phyloP scores from a whole-genome alignment of 2,329 filamentous ascomycete species.

The Venturia nashicola region DNA sequence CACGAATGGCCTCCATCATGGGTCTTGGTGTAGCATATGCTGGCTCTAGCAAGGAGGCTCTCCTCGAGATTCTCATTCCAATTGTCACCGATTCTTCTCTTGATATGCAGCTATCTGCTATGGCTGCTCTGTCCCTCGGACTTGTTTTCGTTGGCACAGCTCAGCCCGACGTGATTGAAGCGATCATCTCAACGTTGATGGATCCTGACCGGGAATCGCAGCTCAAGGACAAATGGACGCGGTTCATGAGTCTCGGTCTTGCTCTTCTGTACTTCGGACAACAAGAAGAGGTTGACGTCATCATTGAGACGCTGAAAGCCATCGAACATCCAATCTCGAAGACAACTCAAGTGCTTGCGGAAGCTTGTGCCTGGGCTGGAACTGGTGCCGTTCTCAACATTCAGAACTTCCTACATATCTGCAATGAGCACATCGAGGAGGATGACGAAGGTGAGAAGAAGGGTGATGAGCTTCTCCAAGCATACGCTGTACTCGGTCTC shows the following conservation, averaged over 20 bases:
- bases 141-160: conserved; percentile 88
- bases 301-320: conserved; percentile 90
- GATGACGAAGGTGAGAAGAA: conserved; percentile 41
- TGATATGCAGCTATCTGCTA: conserved; percentile 91
- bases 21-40: conserved; percentile 90
- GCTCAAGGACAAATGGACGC: conserved; percentile 95
- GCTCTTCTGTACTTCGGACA: conserved; percentile 91
- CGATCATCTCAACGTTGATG: conserved; percentile 82
- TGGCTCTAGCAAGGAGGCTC: conserved; percentile 79
- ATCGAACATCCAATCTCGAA: conserved; percentile 96
- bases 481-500: conserved; percentile 89
- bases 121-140: conserved; percentile 85
- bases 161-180: conserved; percentile 79
- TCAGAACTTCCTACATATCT: conserved; percentile 93
- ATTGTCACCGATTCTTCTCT: conserved; percentile 73
- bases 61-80: conserved; percentile 75
- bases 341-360: conserved; percentile 85
- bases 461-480: conserved; percentile 86
- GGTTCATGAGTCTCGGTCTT: conserved; percentile 88
- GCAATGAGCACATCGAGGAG: conserved; percentile 94
- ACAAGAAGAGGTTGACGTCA: conserved; percentile 97
- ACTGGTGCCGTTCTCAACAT: conserved; percentile 96
- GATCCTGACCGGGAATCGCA: conserved; percentile 86
- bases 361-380: conserved; percentile 96
- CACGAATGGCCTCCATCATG: conserved; percentile 84